These are phyloP conservation scores for Sanghuangporus baumii DNA, from an alignment of 1,284 basidiomycete species.

Conservation along the genomic window DNA sequence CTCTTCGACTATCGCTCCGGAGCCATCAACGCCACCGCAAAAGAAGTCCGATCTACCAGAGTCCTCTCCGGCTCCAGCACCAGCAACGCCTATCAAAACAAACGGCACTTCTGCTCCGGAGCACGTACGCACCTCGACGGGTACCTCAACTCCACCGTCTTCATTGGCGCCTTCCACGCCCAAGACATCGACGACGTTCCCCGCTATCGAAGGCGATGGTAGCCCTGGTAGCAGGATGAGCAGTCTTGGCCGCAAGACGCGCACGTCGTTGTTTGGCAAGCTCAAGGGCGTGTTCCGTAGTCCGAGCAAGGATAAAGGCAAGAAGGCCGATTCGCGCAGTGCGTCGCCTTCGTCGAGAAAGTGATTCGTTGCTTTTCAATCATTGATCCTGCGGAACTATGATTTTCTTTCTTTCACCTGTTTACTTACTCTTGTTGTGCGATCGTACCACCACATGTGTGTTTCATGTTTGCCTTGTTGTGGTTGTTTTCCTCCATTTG, in stretches of 20 bases:
- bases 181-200: slow-evolving; percentile 9
- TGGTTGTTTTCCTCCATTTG: neutral
- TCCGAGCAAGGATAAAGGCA: slow-evolving; percentile 12
- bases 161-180: slow-evolving; percentile 17
- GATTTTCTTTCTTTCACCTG: neutral
- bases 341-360: neutral
- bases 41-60: neutral
- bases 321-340: slow-evolving; percentile 3
- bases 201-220: neutral
- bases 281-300: slow-evolving; percentile 23
- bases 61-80: neutral
- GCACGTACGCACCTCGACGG: slow-evolving; percentile 1
- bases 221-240: slow-evolving; percentile 15
- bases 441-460: neutral
- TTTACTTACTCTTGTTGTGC: neutral
- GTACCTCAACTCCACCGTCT: slow-evolving; percentile 5
- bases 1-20: slow-evolving; percentile 1
- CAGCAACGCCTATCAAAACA: slow-evolving; percentile 12
- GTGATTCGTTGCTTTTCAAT: neutral
- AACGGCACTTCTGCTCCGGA: neutral
- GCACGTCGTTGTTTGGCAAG: slow-evolving; percentile 25
- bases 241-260: slow-evolving; percentile 22
- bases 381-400: neutral
- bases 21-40: slow-evolving; percentile 13
- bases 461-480: neutral